These are phyloP conservation scores for Gastrolobium villosum DNA, from an alignment of 306 rosid genomes.

Conservation along the genomic window DNA sequence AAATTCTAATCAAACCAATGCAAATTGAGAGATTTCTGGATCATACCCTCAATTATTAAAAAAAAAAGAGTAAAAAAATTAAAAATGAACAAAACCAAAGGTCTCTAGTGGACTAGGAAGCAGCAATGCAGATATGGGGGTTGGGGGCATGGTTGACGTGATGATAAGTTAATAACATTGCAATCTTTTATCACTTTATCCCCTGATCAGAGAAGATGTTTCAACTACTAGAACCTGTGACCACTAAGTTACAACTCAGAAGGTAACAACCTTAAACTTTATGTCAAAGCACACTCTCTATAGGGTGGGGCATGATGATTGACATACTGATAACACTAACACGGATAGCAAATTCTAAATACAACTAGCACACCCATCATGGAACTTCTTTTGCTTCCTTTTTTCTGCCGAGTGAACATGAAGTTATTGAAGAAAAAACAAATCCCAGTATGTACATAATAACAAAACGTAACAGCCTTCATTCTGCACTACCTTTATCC, in stretches of 20 bases:
- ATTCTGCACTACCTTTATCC: background rate
- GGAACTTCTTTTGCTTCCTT: background rate
- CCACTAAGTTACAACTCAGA: background rate
- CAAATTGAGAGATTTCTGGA: background rate
- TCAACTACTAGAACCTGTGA: background rate
- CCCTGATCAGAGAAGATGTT: background rate
- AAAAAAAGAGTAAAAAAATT: background rate
- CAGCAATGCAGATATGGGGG: background rate
- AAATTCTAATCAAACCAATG: background rate
- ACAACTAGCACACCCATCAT: background rate
- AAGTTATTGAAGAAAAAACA: background rate
- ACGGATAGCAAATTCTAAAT: background rate
- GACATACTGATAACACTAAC: background rate
- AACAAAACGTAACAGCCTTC: background rate
- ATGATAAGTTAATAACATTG: background rate
- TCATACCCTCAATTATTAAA: background rate
- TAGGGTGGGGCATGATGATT: background rate
- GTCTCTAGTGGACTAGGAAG: background rate
- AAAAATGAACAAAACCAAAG: constrained; percentile 9
- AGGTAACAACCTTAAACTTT: background rate
- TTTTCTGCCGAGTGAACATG: background rate
- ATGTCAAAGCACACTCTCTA: background rate
- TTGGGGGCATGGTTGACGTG: background rate
- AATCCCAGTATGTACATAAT: background rate
- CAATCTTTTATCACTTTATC: background rate